Conservation (phyloP, 2,329 filamentous ascomycete species). For the Fusarium austroafricanum region DNA sequence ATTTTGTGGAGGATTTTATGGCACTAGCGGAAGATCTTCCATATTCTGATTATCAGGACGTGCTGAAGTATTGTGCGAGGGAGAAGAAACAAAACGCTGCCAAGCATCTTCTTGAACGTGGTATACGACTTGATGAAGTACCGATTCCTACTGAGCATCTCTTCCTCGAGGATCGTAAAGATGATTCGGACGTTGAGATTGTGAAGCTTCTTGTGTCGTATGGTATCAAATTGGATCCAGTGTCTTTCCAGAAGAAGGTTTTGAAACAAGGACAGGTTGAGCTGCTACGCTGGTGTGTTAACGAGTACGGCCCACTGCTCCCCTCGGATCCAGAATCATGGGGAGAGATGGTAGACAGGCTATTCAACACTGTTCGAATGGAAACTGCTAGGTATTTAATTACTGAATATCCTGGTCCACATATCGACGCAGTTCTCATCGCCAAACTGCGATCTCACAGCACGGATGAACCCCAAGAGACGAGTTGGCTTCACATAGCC, state of each 20-base stretch:
- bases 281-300: constrained; percentile 16
- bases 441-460: fast-evolving
- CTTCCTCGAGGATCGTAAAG: too few species aligned
- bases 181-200: not conserved
- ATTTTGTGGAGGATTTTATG: not conserved
- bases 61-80: not conserved
- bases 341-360: not conserved
- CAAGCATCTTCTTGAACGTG: not conserved
- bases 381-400: not conserved
- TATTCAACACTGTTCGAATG: not conserved
- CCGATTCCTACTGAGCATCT: not conserved
- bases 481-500: too few species aligned
- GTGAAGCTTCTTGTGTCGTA: not conserved
- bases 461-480: not conserved
- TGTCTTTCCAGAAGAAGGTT: not conserved
- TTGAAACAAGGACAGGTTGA: not conserved
- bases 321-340: not conserved
- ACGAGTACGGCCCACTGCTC: not conserved
- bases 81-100: not conserved
- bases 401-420: constrained; percentile 8
- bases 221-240: not conserved
- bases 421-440: constrained; percentile 8
- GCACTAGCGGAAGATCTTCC: not conserved
- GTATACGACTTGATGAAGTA: not conserved
- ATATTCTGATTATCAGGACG: not conserved